A percentile compares a stretch with the other conserved stretches of the same genome.
phyloP scores from a whole-genome alignment of 768 basidiomycete genomes.

The Kwoniella botswanensis region DNA sequence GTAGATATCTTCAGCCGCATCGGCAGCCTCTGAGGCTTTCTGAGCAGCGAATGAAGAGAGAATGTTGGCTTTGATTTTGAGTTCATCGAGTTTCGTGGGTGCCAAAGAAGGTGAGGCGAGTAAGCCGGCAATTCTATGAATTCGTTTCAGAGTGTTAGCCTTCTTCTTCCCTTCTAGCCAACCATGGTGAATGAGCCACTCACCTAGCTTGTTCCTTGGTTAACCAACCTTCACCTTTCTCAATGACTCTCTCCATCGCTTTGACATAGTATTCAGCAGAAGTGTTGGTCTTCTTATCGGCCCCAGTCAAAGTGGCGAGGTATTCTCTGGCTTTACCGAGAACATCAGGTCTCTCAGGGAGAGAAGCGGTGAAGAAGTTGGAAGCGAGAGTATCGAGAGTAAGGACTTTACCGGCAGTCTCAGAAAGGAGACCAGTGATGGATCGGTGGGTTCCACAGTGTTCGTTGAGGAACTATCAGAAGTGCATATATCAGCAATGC shows the following conservation, averaged over 20 bases:
- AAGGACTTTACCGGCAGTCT: slow-evolving; percentile 75
- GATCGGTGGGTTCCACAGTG: slow-evolving; percentile 80
- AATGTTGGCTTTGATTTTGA: slow-evolving; percentile 89
- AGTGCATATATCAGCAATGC: neutral
- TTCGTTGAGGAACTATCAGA: slow-evolving; percentile 53
- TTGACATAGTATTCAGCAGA: slow-evolving; percentile 77
- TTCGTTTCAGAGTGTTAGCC: slow-evolving; percentile 15
- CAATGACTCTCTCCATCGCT: slow-evolving; percentile 85
- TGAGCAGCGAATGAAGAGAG: slow-evolving; percentile 51
- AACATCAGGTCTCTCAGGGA: slow-evolving; percentile 67
- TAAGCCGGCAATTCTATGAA: slow-evolving; percentile 71
- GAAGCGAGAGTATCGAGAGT: slow-evolving; percentile 78
- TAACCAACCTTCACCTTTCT: slow-evolving; percentile 73
- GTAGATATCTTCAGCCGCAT: slow-evolving; percentile 32
- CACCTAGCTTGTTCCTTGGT: slow-evolving; percentile 85
- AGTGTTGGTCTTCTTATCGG: slow-evolving; percentile 53
- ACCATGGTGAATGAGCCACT: slow-evolving; percentile 28
- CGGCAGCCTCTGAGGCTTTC: slow-evolving; percentile 44
- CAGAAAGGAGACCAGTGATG: slow-evolving; percentile 78
- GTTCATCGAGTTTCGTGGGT: slow-evolving; percentile 83
- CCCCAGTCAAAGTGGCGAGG: slow-evolving; percentile 46
- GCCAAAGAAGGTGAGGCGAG: slow-evolving; percentile 78
- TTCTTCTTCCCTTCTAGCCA: slow-evolving; percentile 2
- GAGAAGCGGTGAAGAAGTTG: slow-evolving; percentile 71
- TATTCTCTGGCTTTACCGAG: slow-evolving; percentile 67